phyloP scores from a whole-genome alignment of 2,329 filamentous ascomycete species.

The Iodosphaeria phyllophila region DNA sequence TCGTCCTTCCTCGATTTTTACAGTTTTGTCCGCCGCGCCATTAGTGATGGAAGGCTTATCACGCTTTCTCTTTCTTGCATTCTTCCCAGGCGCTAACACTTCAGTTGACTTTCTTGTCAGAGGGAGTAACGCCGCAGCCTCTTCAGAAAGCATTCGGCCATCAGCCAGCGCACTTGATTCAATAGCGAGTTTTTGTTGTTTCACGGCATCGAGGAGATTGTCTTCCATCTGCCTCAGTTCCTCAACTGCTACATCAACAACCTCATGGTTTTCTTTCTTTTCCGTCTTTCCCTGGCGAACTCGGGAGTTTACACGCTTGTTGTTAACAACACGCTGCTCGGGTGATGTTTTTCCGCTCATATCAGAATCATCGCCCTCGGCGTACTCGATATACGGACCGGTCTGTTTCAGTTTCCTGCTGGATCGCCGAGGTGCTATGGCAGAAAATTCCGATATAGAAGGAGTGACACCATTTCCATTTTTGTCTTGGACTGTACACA shows the following conservation, averaged over 20 bases:
- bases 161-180: constrained; percentile 16
- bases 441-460: too few relatives aligned
- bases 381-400: too few relatives aligned
- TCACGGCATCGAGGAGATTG: constrained; percentile 21
- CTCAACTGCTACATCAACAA: constrained; percentile 21
- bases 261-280: constrained; percentile 7
- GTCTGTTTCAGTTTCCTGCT: background rate
- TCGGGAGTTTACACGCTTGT: too few relatives aligned
- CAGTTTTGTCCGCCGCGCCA: background rate
- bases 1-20: background rate
- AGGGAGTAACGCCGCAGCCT: constrained; percentile 15
- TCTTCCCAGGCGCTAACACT: constrained; percentile 1
- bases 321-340: too few relatives aligned
- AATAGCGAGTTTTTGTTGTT: constrained; percentile 26
- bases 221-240: constrained; percentile 30
- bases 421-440: constrained; percentile 3
- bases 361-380: too few relatives aligned
- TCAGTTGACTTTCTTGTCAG: constrained; percentile 1
- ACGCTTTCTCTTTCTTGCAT: background rate
- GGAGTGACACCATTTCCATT: too few relatives aligned
- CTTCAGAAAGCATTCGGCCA: constrained; percentile 9
- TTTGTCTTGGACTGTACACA: too few relatives aligned
- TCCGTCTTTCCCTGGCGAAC: too few relatives aligned
- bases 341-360: too few relatives aligned
- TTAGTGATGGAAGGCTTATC: background rate